Evolutionary conservation across 495 filamentous ascomycete genomes (phyloP).

Genomic region (Aspergillus affinis): DNA sequence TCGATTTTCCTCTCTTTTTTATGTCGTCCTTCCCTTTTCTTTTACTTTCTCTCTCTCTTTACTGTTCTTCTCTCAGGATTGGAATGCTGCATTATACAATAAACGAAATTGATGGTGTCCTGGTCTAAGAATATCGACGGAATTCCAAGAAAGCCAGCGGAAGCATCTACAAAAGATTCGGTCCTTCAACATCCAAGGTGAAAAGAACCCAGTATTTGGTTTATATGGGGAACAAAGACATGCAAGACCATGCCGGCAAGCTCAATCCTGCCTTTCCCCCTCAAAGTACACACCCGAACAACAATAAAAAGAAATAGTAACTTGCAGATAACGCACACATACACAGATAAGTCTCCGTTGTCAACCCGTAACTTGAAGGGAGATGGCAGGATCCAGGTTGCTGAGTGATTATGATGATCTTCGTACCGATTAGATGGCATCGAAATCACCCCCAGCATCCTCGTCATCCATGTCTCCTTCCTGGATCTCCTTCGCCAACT

Average conservation of each 20-base stretch:
- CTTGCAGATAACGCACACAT: constrained; percentile 17
- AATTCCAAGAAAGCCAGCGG: constrained; percentile 17
- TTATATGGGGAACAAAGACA: constrained; percentile 27
- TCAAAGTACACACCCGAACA: constrained; percentile 32
- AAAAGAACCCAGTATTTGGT: background rate
- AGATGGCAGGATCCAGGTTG: constrained; percentile 10
- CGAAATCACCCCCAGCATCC: constrained; percentile 94
- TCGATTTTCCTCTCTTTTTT: background rate
- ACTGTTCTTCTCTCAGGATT: background rate
- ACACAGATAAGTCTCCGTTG: background rate
- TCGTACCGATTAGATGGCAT: constrained; percentile 73
- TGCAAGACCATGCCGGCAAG: constrained; percentile 29
- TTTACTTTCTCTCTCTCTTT: no score
- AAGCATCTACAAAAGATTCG: constrained; percentile 16
- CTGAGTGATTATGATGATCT: constrained; percentile 11
- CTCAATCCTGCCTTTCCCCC: constrained; percentile 30
- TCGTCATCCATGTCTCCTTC: constrained; percentile 97
- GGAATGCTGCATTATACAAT: background rate
- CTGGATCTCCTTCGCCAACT: constrained; percentile 98
- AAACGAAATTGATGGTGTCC: constrained; percentile 1
- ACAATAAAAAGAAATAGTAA: constrained; percentile 21
- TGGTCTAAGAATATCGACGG: constrained; percentile 16
- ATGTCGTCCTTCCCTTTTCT: no score
- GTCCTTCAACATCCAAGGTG: constrained; percentile 2
- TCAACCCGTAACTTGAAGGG: background rate